Evolutionary conservation across 495 filamentous ascomycete genomes (phyloP).

Genomic region (Penicillium pulvis): DNA sequence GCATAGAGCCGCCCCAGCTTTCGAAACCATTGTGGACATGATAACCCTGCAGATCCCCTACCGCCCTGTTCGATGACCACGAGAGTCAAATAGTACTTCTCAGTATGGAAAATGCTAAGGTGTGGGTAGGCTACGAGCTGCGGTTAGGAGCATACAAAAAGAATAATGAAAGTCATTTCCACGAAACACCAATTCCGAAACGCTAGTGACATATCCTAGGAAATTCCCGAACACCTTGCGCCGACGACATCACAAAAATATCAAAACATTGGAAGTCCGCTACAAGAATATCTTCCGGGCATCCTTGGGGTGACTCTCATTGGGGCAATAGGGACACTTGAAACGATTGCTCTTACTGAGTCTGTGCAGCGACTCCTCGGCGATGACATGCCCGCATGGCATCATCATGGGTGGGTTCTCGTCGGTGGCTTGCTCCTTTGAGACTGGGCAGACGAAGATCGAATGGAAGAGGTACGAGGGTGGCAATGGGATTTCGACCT

Average conservation of each 20-base stretch:
- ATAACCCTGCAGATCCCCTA: too few relatives aligned
- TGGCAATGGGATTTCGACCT: constrained; percentile 89
- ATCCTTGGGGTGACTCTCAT: constrained; percentile 73
- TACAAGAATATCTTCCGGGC: constrained; percentile 72
- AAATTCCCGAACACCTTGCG: not conserved
- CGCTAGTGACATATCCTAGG: not conserved
- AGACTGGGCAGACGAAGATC: constrained; percentile 97
- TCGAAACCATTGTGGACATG: too few relatives aligned
- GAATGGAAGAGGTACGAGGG: constrained; percentile 86
- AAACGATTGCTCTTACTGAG: constrained; percentile 77
- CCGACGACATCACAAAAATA: not conserved
- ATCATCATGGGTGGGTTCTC: constrained; percentile 96
- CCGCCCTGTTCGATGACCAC: too few relatives aligned
- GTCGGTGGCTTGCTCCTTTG: constrained; percentile 93
- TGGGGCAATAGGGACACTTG: constrained; percentile 97
- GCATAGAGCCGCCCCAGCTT: too few relatives aligned
- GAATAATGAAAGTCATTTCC: not conserved
- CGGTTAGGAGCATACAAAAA: not conserved
- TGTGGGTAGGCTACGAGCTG: not conserved
- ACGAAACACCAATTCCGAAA: not conserved
- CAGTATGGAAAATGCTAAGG: too few relatives aligned
- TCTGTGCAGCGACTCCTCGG: constrained; percentile 74
- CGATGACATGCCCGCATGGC: constrained; percentile 94
- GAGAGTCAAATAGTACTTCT: too few relatives aligned
- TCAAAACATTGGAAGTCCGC: constrained; percentile 6